A percentile compares a stretch with the other conserved stretches of the same genome.
Evolutionary conservation across 140 eudicot genomes (phyloP).

Genomic region (Oenanthe javanica): DNA sequence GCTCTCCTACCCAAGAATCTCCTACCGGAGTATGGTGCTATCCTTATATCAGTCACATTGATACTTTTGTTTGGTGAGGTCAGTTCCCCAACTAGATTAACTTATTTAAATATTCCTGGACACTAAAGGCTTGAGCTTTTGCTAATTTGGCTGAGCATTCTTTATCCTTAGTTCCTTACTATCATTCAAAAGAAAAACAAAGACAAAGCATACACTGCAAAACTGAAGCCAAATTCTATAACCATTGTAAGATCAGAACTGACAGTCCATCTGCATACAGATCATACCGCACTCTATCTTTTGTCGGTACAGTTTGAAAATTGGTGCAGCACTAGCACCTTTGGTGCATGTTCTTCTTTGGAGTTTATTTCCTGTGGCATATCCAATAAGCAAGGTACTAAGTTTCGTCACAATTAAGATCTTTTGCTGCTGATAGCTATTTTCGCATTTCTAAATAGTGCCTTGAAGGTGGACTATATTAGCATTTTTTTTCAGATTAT

Average conservation of each 20-base stretch:
- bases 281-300: constrained; percentile 80
- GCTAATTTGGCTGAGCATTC: background rate
- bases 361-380: constrained; percentile 81
- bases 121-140: background rate
- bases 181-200: background rate
- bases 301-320: constrained; percentile 61
- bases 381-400: constrained; percentile 89
- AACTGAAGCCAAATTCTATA: background rate
- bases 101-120: background rate
- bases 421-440: background rate
- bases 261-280: constrained; percentile 24
- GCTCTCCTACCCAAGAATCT: constrained; percentile 74
- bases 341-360: constrained; percentile 74
- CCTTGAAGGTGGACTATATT: background rate
- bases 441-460: background rate
- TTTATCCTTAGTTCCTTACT: background rate
- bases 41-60: constrained; percentile 81
- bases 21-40: constrained; percentile 59
- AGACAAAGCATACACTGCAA: background rate
- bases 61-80: constrained; percentile 96
- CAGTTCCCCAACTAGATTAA: constrained; percentile 2
- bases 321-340: constrained; percentile 84
- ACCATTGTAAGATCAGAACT: constrained; percentile 1
- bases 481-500: background rate
- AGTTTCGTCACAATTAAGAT: background rate